Percentiles rank a stretch among this genome's conserved stretches.
These are phyloP conservation scores for Plasmodium knowlesi DNA, from an alignment of 169 alveolate species.

Conservation along the genomic window DNA sequence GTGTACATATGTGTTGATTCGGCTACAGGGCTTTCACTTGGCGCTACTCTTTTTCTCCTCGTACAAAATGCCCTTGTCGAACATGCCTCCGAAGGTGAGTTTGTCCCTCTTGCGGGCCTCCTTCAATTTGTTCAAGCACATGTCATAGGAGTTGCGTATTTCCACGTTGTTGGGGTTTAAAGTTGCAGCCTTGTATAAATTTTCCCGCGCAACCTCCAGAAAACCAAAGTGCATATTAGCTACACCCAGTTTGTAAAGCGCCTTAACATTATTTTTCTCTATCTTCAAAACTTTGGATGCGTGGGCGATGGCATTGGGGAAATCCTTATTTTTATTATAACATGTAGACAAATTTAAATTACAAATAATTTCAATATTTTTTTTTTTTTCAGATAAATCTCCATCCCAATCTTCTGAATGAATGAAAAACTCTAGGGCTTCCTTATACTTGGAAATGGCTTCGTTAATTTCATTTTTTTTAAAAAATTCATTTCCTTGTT, in stretches of 20 bases:
- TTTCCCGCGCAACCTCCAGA: slow-evolving; percentile 81
- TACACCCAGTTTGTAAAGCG: slow-evolving; percentile 83
- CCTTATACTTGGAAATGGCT: slow-evolving; percentile 84
- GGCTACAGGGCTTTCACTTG: not conserved
- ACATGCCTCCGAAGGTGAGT: slow-evolving; percentile 78
- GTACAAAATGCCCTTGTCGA: slow-evolving; percentile 59
- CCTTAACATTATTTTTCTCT: slow-evolving; percentile 84
- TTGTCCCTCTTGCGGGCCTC: slow-evolving; percentile 79
- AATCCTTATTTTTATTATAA: slow-evolving; percentile 80
- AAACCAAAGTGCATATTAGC: slow-evolving; percentile 82
- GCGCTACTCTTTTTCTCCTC: slow-evolving; percentile 70
- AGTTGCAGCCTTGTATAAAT: slow-evolving; percentile 78
- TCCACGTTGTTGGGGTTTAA: slow-evolving; percentile 85
- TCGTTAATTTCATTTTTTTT: slow-evolving; percentile 77
- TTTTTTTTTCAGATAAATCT: slow-evolving; percentile 30
- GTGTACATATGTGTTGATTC: not conserved
- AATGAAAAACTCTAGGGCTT: slow-evolving; percentile 66
- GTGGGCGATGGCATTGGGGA: slow-evolving; percentile 81
- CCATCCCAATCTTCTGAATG: slow-evolving; percentile 77
- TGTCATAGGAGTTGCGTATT: slow-evolving; percentile 75
- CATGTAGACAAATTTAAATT: slow-evolving; percentile 75
- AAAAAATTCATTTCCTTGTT: slow-evolving; percentile 82
- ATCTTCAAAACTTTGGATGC: slow-evolving; percentile 84
- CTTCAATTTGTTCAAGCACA: slow-evolving; percentile 73
- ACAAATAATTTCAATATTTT: slow-evolving; percentile 61